Evolutionary conservation across 1,284 basidiomycete species (phyloP), one percentile per base, ranked within the genome.

Genomic region (Cryptococcus depauperatus): DNA sequence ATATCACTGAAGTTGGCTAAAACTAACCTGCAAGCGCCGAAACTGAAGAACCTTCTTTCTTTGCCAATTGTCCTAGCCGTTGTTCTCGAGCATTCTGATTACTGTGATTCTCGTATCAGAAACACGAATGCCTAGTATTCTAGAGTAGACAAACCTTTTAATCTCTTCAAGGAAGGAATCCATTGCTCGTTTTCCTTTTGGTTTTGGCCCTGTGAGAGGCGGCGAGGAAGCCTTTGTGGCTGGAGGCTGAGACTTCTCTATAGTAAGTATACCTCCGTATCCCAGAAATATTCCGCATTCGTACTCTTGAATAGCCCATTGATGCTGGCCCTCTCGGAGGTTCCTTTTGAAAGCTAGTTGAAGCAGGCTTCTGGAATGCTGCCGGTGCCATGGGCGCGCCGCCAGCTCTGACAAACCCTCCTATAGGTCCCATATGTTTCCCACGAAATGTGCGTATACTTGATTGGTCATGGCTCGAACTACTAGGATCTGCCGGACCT

Each of bases 101-200:
- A 62, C 91, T 95, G 50, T 23, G 30, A 4, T 32, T 34, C 9
- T 22, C 18, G 29, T 30, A 30, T 30, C 29, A 30, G n/a, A 11
- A 30, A 30, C 18, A 13, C 11, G 7, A 22, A 34, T n/a, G 14
- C 29, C n/a, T n/a, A n/a, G n/a, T 11, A 18, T 30, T 9, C 25
- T n/a, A 28, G 27, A 21, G 32, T 10, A 5, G 16, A 43, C 71
- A n/a, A 35, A 85, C 90, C 79, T 79, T 70, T 95, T 96, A 52
- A 95, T 86, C 69, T 93, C 89, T 59, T 92, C 87, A 37, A 95
- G 73, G 64, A 95, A 96, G 3, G 81, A 73, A 66, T 93, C 90
- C 87, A 95, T 95, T 0, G 85, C 87, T 37, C 90, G 79, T 66
- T 88, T 91, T 6, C 91, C 91, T 64, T 85, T 90, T 0, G 84